Evolutionary conservation across 2,329 filamentous ascomycete species (phyloP).

Genomic region (Pseudofabraea citricarpa): DNA sequence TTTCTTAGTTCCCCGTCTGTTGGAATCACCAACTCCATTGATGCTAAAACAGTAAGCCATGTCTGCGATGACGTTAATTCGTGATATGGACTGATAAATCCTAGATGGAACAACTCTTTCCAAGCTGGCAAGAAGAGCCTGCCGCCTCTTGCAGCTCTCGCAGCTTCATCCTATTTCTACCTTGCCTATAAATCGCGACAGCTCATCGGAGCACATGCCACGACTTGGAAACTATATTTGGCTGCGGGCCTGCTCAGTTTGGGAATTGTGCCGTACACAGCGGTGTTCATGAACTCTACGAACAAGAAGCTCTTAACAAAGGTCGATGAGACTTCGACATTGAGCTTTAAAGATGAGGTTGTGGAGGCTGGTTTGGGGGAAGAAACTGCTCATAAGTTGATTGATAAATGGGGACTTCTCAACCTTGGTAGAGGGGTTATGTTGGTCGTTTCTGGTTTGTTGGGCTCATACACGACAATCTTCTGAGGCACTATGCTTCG

Average conservation of each 20-base stretch:
- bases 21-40: slow-evolving; percentile 49
- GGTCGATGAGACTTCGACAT: slow-evolving; percentile 32
- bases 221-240: slow-evolving; percentile 30
- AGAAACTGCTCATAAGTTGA: slow-evolving; percentile 43
- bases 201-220: slow-evolving; percentile 24
- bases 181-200: slow-evolving; percentile 35
- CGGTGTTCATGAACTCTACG: slow-evolving; percentile 38
- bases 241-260: slow-evolving; percentile 40
- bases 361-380: slow-evolving; percentile 34
- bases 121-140: slow-evolving; percentile 33
- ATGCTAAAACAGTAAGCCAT: slow-evolving; percentile 51
- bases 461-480: slow-evolving; percentile 20
- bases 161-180: slow-evolving; percentile 37
- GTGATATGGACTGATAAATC: too few relatives aligned
- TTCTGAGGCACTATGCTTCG: neutral
- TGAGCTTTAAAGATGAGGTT: slow-evolving; percentile 31
- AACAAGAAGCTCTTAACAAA: slow-evolving; percentile 44
- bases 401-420: slow-evolving; percentile 51
- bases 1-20: slow-evolving; percentile 44
- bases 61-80: too few relatives aligned
- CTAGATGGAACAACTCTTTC: slow-evolving; percentile 44
- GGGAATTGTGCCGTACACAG: slow-evolving; percentile 47
- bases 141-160: slow-evolving; percentile 33
- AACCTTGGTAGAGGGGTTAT: slow-evolving; percentile 41
- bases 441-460: slow-evolving; percentile 16